Evolutionary conservation across 495 filamentous ascomycete species (phyloP).

Genomic region (Chaetomium cochliodes): DNA sequence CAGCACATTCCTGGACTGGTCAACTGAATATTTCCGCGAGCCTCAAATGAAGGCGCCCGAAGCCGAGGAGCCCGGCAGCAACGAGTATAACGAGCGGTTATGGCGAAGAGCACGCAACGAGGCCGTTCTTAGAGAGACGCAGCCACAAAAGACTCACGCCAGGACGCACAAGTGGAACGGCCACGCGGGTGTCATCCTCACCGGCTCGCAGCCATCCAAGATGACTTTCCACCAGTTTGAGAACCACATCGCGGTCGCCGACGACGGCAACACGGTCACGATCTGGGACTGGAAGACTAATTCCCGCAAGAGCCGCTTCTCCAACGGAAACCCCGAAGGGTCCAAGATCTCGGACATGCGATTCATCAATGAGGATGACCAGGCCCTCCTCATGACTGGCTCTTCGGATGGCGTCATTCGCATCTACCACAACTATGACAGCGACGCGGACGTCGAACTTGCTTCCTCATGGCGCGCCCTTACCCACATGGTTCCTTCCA

Average conservation of each 20-base stretch:
- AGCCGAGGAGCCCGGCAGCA: slow-evolving; percentile 91
- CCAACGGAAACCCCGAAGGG: slow-evolving; percentile 85
- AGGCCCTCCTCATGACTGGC: slow-evolving; percentile 89
- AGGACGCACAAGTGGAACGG: slow-evolving; percentile 81
- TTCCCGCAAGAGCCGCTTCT: slow-evolving; percentile 75
- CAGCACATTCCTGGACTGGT: slow-evolving; percentile 90
- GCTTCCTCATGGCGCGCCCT: slow-evolving; percentile 88
- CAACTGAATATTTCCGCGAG: slow-evolving; percentile 97
- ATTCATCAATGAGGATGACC: slow-evolving; percentile 98
- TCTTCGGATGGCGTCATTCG: slow-evolving; percentile 92
- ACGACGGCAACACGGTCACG: slow-evolving; percentile 82
- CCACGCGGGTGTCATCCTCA: slow-evolving; percentile 74
- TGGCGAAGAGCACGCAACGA: slow-evolving; percentile 95
- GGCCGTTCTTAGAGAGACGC: slow-evolving; percentile 82
- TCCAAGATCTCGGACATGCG: slow-evolving; percentile 91
- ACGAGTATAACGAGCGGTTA: slow-evolving; percentile 93
- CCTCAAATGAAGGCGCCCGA: slow-evolving; percentile 98
- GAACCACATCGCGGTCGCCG: slow-evolving; percentile 89
- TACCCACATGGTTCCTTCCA: slow-evolving; percentile 87
- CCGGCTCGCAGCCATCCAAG: slow-evolving; percentile 80
- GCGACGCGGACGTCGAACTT: slow-evolving; percentile 70
- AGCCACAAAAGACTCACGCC: slow-evolving; percentile 85
- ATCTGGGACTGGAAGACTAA: slow-evolving; percentile 91
- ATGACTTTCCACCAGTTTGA: slow-evolving; percentile 98
- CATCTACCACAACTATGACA: slow-evolving; percentile 89